Evolutionary conservation across 2,329 filamentous ascomycete genomes (phyloP).

Genomic region (Trichoderma lentiforme): DNA sequence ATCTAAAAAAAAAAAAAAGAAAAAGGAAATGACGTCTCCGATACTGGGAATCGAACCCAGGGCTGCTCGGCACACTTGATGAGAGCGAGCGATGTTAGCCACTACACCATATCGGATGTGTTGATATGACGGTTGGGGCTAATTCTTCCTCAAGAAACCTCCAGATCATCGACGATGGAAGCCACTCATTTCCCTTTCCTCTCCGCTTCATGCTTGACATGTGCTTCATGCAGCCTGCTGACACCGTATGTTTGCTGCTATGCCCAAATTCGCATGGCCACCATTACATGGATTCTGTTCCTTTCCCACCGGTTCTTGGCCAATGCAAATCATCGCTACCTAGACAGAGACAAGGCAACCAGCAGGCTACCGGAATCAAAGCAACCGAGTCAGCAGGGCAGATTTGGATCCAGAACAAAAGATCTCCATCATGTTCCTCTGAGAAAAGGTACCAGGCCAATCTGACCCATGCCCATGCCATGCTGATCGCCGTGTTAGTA

Average conservation of each 20-base stretch:
- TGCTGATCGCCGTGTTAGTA: background rate
- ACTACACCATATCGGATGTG: slow-evolving; percentile 36
- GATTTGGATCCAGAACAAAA: background rate
- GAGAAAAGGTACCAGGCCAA: background rate
- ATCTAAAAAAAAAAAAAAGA: background rate
- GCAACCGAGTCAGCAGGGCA: background rate
- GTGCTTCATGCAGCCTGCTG: background rate
- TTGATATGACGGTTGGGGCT: background rate
- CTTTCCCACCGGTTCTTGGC: background rate
- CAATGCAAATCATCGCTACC: background rate
- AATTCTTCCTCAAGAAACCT: background rate
- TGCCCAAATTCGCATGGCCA: background rate
- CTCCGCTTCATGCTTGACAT: background rate
- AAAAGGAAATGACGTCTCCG: slow-evolving; percentile 21
- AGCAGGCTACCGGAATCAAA: background rate
- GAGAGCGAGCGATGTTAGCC: slow-evolving; percentile 36
- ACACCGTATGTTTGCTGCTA: background rate
- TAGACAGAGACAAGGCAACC: background rate
- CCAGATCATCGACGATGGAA: background rate
- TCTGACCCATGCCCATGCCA: background rate
- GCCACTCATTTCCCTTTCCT: background rate
- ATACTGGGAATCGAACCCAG: slow-evolving; percentile 36
- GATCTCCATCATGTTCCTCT: background rate
- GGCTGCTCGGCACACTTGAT: slow-evolving; percentile 30
- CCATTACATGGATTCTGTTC: background rate